These are phyloP conservation scores for Fusarium protoensiforme DNA, from an alignment of 2,329 filamentous ascomycete genomes.

Conservation along the genomic window DNA sequence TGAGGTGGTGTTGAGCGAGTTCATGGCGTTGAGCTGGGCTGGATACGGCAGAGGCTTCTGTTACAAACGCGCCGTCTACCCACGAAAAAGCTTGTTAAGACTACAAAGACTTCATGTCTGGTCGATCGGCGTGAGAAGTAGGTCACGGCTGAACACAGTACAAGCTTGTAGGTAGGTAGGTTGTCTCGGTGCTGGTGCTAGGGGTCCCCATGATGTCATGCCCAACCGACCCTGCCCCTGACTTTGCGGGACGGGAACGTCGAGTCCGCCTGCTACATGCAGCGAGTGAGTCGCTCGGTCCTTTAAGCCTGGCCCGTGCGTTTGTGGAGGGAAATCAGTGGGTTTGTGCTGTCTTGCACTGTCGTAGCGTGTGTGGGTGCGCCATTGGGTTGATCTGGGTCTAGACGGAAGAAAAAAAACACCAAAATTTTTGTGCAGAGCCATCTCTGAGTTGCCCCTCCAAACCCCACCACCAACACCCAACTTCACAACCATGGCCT, in stretches of 20 bases:
- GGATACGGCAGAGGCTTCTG: conserved; percentile 7
- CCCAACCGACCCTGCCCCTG: conserved; percentile 29
- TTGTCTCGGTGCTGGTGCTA: conserved; percentile 6
- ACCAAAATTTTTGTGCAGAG: conserved; percentile 44
- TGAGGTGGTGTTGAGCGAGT: conserved; percentile 78
- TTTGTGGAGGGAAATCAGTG: conserved; percentile 32
- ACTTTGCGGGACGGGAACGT: conserved; percentile 23
- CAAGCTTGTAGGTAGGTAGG: background rate
- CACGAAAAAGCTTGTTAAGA: conserved; percentile 10
- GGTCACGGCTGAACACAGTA: conserved; percentile 26
- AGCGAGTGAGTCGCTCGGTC: conserved; percentile 31
- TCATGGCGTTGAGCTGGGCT: conserved; percentile 49
- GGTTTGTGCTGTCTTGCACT: background rate
- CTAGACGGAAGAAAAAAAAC: conserved; percentile 29
- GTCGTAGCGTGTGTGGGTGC: conserved; percentile 4
- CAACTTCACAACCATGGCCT: conserved; percentile 44
- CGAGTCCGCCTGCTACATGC: conserved; percentile 16
- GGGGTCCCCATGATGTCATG: conserved; percentile 44
- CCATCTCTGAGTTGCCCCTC: conserved; percentile 43
- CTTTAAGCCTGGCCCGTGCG: conserved; percentile 34
- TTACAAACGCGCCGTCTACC: conserved; percentile 23
- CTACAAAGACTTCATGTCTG: conserved; percentile 12
- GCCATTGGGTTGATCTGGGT: background rate
- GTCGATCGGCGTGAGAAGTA: background rate
- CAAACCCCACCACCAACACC: conserved; percentile 42